Base-by-base conservation (phyloP, 2,329 filamentous ascomycete genomes). In the Tolypocladium amazonense region DNA sequence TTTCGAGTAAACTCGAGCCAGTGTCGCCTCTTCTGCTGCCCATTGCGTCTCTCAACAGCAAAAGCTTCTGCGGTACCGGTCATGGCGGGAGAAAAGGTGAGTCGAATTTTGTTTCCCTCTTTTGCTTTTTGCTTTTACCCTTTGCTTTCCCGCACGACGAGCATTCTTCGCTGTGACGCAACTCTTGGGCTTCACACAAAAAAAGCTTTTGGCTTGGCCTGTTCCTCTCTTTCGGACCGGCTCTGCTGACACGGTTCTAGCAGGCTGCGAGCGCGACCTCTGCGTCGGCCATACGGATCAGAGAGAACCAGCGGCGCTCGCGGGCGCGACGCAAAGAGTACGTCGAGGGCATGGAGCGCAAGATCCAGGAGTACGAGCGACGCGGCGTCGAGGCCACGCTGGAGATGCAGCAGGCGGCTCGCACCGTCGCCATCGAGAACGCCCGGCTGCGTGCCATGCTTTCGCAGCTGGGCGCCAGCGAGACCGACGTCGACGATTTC, bases 401-500 rank as follows among this genome's bases (percentile, higher is more conserved):
- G 14, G 78, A 81, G 66, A 80, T 85, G 77, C 82, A 84, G 67
- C 73, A 72, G 35, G 79, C 78, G 1, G 81, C 81, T 6, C 75
- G 79, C 27, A 72, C 70, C 59, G 79, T 84, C 23, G 77, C 75
- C 20, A 65, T 74, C 37, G 78, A 81, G 64, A 84, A 84, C 62
- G 70, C 70, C 56, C 68, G 74, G 37, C 68, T 84, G 33, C 72
- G 77, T 18, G 69, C 70, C 45, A 69, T 82, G 60, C 71, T 81
- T 25, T 67, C 69, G 8, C 69, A 71, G 39, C 69, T 71, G 56
- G 77, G 77, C 18, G 73, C 79, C 35, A 60, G 64, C 50, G 65
- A 65, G n/a, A 70, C 66, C 3, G 74, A 77, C 59, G 66, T 79
- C 25, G 74, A 78, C 30, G 71, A 67, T 59, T 78, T 76, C 56